Base-by-base conservation (phyloP, 73 alveolate species). In the Paramecium octaurelia region DNA sequence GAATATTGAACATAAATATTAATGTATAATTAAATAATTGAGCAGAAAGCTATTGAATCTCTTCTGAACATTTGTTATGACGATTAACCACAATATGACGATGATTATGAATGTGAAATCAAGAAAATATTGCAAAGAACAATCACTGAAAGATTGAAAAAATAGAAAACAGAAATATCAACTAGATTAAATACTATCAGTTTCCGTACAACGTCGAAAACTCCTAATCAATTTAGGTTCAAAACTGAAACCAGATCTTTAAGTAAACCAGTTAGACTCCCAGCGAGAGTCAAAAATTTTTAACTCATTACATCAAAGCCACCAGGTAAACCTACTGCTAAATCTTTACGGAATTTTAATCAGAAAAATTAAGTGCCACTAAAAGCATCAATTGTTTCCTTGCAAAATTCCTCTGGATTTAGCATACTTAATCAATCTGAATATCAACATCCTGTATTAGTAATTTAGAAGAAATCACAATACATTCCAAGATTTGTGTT, bases 21-120 rank as follows among this genome's bases (percentile, higher is more conserved):
- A 23, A 64, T 64, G 84, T 64, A 64, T 64, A 64, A 64, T 64
- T 64, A 64, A 64, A 8, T 64, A 64, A 64, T 64, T 64, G 84
- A 64, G 27, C 84, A 42, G 27, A 64, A 64, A 8, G 84, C 84
- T 14, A 64, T 64, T 24, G 84, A 64, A 64, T 64, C 50, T 0
- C 84, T 64, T 0, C 84, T 64, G 21, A 64, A 64, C 27, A 64
- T 64, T 27, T 27, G 50, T 34, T 64, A 64, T 12, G 84, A 64
- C 11, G 84, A 64, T 10, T 64, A 64, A 64, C 84, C 84, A 31
- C 9, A 64, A 64, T 64, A 64, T 64, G 84, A 64, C 31, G 50
- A 27, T 31, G 84, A 64, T 12, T 64, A 64, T 64, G 84, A 64
- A 34, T 23, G 84, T 10, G 84, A 64, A 34, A 31, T 64, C 42